phyloP scores from a whole-genome alignment of 2,329 filamentous ascomycete genomes.

The Cylindrodendrum hubeiense region DNA sequence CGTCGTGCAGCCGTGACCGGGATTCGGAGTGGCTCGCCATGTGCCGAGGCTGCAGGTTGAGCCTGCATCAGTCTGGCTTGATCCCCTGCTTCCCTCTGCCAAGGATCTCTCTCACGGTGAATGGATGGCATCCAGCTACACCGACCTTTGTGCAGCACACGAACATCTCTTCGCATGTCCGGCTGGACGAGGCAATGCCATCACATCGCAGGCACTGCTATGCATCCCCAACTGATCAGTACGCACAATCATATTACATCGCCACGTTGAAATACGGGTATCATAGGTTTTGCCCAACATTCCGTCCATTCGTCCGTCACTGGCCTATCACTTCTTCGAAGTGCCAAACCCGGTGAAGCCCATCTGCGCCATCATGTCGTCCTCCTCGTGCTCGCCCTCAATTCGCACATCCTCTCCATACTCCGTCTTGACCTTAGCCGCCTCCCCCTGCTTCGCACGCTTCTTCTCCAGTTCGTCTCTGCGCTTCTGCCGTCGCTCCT shows the following conservation, averaged over 20 bases:
- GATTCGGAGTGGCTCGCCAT: conserved; percentile 10
- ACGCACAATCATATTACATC: conserved; percentile 23
- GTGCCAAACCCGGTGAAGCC: conserved; percentile 74
- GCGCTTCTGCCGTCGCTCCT: conserved; percentile 66
- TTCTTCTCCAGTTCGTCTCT: conserved; percentile 68
- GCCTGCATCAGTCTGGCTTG: background rate
- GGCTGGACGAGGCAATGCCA: background rate
- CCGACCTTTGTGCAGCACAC: conserved; percentile 19
- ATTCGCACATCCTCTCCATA: conserved; percentile 75
- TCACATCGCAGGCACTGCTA: background rate
- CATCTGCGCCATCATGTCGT: conserved; percentile 78
- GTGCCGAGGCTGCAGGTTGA: conserved; percentile 3
- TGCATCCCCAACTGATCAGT: background rate
- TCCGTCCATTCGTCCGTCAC: background rate
- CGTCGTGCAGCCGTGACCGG: conserved; percentile 4
- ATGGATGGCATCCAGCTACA: conserved; percentile 1
- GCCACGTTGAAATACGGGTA: conserved; percentile 44
- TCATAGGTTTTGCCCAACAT: conserved; percentile 40
- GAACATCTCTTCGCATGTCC: background rate
- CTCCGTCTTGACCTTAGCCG: conserved; percentile 68
- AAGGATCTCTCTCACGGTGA: background rate
- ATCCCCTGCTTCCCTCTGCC: background rate
- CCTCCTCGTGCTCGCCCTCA: conserved; percentile 78
- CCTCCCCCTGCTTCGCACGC: conserved; percentile 63
- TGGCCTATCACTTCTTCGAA: conserved; percentile 60